These are phyloP conservation scores for Mariannaea sp. DNA, from an alignment of 2,329 filamentous ascomycete genomes.

Conservation along the genomic window DNA sequence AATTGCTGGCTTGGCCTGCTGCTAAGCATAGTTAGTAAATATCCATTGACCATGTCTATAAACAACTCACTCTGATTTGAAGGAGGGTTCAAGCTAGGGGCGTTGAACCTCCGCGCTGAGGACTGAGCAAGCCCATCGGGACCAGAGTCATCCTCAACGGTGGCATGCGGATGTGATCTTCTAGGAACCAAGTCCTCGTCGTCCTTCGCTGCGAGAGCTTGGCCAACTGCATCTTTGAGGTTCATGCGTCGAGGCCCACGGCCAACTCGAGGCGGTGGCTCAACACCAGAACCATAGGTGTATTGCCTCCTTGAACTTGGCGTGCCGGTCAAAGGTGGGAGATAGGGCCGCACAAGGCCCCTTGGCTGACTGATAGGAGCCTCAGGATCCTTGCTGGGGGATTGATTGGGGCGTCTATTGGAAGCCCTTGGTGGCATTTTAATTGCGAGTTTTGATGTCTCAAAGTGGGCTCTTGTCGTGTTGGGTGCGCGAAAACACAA, in stretches of 20 bases:
- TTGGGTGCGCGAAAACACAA: too few relatives aligned
- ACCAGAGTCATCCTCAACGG: constrained; percentile 17
- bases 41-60: not conserved
- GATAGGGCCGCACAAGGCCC: constrained; percentile 29
- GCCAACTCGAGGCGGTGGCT: constrained; percentile 38
- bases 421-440: constrained; percentile 33
- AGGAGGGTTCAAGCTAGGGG: not conserved
- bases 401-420: constrained; percentile 26
- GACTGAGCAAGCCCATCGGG: constrained; percentile 28
- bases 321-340: constrained; percentile 38
- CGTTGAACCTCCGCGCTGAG: not conserved
- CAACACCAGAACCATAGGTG: constrained; percentile 45
- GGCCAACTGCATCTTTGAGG: constrained; percentile 39
- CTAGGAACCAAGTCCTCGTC: constrained; percentile 25
- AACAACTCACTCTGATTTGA: constrained; percentile 18
- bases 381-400: constrained; percentile 30
- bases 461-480: too few relatives aligned
- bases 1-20: constrained; percentile 5
- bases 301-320: constrained; percentile 46
- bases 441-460: constrained; percentile 6
- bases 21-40: not conserved
- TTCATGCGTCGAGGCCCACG: constrained; percentile 33
- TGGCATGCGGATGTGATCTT: constrained; percentile 1
- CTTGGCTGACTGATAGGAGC: constrained; percentile 11
- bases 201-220: constrained; percentile 33